Evolutionary conservation across 768 basidiomycete genomes (phyloP), one percentile per base, ranked within the genome.

Genomic region (Coprinellus aureogranulatus): DNA sequence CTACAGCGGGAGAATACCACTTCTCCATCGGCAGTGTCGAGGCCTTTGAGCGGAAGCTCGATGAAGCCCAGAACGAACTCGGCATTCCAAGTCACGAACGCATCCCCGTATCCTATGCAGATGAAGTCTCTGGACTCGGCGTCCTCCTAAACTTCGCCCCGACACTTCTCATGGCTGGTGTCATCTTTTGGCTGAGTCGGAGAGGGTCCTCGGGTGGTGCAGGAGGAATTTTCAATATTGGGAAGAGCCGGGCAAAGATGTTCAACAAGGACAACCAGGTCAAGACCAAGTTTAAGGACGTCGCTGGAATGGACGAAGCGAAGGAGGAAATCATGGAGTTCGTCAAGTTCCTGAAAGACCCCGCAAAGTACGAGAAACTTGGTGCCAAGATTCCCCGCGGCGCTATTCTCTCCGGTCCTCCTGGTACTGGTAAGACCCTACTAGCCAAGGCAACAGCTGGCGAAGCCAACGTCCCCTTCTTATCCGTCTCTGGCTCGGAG

Each of bases 261-360:
- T 98, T 98, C 77, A 98, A 98, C 79, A 90, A 96, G 77, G 96
- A 99, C 64, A 94, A 90, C 31, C 91, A 95, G 53, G 88, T 98
- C 68, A 89, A 86, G 69, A 86, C 90, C 66, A 90, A 90, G 71
- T 99, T 99, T 78, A 87, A 87, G 75, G 94, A 99, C 69, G 93
- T 99, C 18, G 97, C 97, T 14, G 97, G 97, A 37, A 98, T 98
- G 96, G 97, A 99, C 75, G 97, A 99, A 74, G 97, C 95, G 44
- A 99, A 99, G 79, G 92, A 95, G 77, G 97, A 99, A 77, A 96
- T 99, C 65, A 96, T 98, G 92, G 97, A 99, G 71, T 99, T 98
- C 64, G 97, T 99, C 70, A 95, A 97, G 65, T 98, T 99, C 79
- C 79, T 99, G 67, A 98, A 98, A 77, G 90, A 98, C 57, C 97